Evolutionary conservation across 2,329 filamentous ascomycete genomes (phyloP).

Genomic region (Apiospora pterosperma): DNA sequence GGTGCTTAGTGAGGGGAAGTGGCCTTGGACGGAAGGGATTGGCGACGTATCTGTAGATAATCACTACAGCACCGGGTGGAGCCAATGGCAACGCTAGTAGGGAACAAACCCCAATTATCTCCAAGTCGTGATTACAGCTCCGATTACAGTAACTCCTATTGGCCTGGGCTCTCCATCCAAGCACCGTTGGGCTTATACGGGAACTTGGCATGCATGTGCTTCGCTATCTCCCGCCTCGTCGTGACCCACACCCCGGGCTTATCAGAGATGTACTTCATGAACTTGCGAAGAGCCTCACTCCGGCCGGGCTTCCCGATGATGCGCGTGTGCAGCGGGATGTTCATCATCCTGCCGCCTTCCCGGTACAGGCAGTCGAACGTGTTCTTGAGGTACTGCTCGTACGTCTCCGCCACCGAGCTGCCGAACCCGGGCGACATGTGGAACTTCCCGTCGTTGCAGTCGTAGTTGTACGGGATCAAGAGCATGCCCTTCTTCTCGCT

Average conservation of each 20-base stretch:
- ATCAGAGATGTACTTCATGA: slow-evolving; percentile 33
- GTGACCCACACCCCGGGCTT: slow-evolving; percentile 41
- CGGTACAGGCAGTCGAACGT: slow-evolving; percentile 38
- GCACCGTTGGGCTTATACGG: slow-evolving; percentile 29
- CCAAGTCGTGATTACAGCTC: too few relatives aligned
- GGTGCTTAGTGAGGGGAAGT: not conserved
- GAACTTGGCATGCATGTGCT: slow-evolving; percentile 34
- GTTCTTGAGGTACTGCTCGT: slow-evolving; percentile 37
- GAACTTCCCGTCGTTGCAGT: slow-evolving; percentile 40
- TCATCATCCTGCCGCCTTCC: slow-evolving; percentile 40
- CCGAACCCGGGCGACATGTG: slow-evolving; percentile 40
- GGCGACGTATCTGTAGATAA: not conserved
- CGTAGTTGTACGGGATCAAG: slow-evolving; percentile 34
- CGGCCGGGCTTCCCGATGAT: slow-evolving; percentile 38
- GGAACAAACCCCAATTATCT: not conserved
- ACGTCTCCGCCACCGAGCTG: slow-evolving; percentile 31
- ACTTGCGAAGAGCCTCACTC: slow-evolving; percentile 34
- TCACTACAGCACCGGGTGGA: too few relatives aligned
- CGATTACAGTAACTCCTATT: too few relatives aligned
- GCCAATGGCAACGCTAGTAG: too few relatives aligned
- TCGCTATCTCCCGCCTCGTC: slow-evolving; percentile 37
- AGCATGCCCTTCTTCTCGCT: slow-evolving; percentile 34
- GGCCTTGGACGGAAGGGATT: not conserved
- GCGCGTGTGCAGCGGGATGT: slow-evolving; percentile 35
- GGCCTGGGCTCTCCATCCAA: slow-evolving; percentile 9